A percentile compares a stretch with the other conserved stretches of the same genome.
Evolutionary conservation across 2,329 filamentous ascomycete species (phyloP).

Genomic region (Calonectria honghensis): DNA sequence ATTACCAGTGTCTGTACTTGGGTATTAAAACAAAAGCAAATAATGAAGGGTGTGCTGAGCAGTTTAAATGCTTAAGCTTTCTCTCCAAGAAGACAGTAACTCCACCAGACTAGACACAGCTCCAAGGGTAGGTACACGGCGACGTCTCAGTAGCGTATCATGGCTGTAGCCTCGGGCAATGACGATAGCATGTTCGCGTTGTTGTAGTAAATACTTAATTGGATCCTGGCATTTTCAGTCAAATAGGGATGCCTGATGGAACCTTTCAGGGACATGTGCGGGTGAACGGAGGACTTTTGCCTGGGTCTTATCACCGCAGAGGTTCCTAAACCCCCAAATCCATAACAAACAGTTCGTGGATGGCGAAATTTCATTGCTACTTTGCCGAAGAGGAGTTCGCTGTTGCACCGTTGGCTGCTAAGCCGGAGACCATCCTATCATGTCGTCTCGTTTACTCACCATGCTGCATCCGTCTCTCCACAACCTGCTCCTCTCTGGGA

Average conservation of each 20-base stretch:
- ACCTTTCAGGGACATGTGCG: not conserved
- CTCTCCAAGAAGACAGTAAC: not conserved
- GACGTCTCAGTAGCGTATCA: not conserved
- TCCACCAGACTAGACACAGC: not conserved
- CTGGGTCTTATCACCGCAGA: not conserved
- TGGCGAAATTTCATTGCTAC: not conserved
- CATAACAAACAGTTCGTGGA: not conserved
- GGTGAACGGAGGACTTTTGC: not conserved
- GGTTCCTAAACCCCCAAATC: not conserved
- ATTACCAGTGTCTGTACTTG: not conserved
- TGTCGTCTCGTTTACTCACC: slow-evolving; percentile 10
- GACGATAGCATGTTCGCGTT: not conserved
- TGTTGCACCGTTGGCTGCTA: not conserved
- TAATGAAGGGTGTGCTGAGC: slow-evolving; percentile 9
- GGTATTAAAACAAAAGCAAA: slow-evolving; percentile 2
- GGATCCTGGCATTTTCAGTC: slow-evolving; percentile 1
- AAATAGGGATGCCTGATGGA: not conserved
- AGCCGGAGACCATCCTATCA: slow-evolving; percentile 1
- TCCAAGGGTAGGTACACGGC: not conserved
- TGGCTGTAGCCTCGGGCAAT: slow-evolving; percentile 8
- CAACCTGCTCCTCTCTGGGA: not conserved
- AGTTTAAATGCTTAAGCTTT: slow-evolving; percentile 27
- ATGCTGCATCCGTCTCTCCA: not conserved
- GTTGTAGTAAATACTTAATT: not conserved
- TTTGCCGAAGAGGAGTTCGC: not conserved